phyloP scores from a whole-genome alignment of 139 green algal species.

The Auxenochlorella pyrenoidosa region DNA sequence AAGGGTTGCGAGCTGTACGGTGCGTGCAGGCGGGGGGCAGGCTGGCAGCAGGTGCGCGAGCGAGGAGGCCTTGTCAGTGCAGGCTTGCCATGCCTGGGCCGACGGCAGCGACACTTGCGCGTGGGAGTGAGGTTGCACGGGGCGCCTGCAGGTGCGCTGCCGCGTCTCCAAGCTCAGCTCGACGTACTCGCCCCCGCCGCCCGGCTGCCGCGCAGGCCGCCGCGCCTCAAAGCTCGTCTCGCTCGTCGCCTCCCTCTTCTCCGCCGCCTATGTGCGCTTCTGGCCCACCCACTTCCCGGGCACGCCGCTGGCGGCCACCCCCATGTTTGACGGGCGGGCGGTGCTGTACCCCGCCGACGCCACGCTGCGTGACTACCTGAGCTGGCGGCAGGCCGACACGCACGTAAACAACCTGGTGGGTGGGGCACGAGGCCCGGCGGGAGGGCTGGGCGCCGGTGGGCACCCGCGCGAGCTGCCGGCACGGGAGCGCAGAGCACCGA shows the following conservation, averaged over 20 bases:
- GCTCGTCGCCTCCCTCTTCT: conserved; percentile 87
- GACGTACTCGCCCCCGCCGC: no score
- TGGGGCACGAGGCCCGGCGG: no score
- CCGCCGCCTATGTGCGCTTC: conserved; percentile 80
- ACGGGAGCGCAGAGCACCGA: no score
- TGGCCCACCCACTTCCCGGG: conserved; percentile 73
- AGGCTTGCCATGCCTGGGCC: neutral
- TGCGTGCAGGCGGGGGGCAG: neutral
- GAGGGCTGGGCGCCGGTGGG: no score
- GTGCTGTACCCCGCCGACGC: conserved; percentile 85
- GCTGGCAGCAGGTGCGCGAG: neutral
- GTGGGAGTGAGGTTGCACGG: no score
- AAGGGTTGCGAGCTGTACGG: conserved; percentile 4
- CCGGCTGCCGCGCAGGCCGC: conserved; percentile 55
- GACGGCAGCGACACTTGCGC: no score
- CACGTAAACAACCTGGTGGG: conserved; percentile 94
- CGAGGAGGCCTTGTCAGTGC: neutral
- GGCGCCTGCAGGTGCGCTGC: no score
- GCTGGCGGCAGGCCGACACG: conserved; percentile 93
- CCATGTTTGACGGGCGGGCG: conserved; percentile 90
- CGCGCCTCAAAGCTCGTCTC: conserved; percentile 89
- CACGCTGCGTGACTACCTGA: conserved; percentile 89
- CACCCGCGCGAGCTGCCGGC: no score
- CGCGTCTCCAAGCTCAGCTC: no score
- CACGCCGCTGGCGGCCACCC: conserved; percentile 66